These are phyloP conservation scores for Trichoderma koningiopsis DNA, from an alignment of 2,329 filamentous ascomycete species.

Conservation along the genomic window DNA sequence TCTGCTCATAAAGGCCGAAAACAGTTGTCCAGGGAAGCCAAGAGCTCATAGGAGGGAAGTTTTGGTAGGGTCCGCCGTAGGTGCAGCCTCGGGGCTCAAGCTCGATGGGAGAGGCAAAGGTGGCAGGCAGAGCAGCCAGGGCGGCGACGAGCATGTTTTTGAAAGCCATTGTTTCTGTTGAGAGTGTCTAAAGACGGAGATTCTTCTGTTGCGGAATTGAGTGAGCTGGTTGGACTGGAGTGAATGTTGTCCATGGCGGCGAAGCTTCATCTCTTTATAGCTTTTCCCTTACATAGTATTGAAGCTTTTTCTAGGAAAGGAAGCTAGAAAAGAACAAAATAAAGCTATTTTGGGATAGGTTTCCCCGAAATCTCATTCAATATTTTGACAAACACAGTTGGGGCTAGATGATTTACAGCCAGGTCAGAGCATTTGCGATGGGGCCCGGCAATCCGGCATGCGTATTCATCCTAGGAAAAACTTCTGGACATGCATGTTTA, in stretches of 20 bases:
- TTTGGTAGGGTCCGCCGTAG: constrained; percentile 11
- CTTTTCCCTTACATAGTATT: not conserved
- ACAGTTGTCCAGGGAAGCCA: constrained; percentile 12
- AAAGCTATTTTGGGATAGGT: not conserved
- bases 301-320: not conserved
- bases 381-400: not conserved
- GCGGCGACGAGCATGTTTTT: constrained; percentile 14
- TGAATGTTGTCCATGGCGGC: not conserved
- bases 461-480: not conserved
- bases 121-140: constrained; percentile 18
- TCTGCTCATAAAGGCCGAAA: constrained; percentile 15
- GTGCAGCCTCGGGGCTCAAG: constrained; percentile 8
- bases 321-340: not conserved
- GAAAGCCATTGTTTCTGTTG: constrained; percentile 17
- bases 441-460: constrained; percentile 13
- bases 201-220: not conserved
- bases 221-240: constrained; percentile 6
- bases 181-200: not conserved
- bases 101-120: constrained; percentile 6
- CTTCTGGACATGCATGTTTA: not conserved
- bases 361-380: not conserved
- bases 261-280: constrained; percentile 15
- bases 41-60: constrained; percentile 12
- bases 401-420: not conserved
- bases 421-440: not conserved